Conservation (phyloP, 2,329 filamentous ascomycete species). For the Bertia moriformis region DNA sequence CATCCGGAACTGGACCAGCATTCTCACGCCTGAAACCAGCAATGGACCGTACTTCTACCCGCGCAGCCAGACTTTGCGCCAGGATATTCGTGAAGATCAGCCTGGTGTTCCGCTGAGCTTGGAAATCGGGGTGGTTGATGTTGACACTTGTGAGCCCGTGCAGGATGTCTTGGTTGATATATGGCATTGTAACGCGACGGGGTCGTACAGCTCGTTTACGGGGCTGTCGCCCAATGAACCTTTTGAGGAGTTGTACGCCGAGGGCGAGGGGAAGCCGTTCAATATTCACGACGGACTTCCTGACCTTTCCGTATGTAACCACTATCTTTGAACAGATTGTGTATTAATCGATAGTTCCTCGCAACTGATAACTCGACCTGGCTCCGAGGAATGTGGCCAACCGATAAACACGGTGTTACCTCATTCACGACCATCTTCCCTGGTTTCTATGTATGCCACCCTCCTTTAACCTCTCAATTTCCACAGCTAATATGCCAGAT, state of each 20-base stretch:
- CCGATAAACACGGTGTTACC: slow-evolving; percentile 10
- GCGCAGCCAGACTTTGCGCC: neutral
- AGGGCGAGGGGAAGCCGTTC: slow-evolving; percentile 16
- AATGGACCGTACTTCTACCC: neutral
- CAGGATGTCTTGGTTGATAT: neutral
- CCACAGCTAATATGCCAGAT: slow-evolving; percentile 11
- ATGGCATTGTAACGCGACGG: slow-evolving; percentile 5
- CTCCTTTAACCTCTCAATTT: no score
- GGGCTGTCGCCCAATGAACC: slow-evolving; percentile 13
- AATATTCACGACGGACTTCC: slow-evolving; percentile 22
- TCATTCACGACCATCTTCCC: slow-evolving; percentile 12
- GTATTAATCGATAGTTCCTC: no score
- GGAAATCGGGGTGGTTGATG: neutral
- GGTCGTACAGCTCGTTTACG: slow-evolving; percentile 13
- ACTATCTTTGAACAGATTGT: no score
- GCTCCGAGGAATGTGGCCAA: slow-evolving; percentile 13
- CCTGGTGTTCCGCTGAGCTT: neutral
- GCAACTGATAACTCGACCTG: slow-evolving; percentile 14
- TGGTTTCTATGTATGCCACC: slow-evolving; percentile 26
- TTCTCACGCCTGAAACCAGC: neutral
- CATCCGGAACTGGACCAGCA: neutral
- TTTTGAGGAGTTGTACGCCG: slow-evolving; percentile 12
- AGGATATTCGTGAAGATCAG: neutral
- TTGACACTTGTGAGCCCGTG: neutral
- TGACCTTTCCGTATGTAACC: no score